phyloP scores from a whole-genome alignment of 2,329 filamentous ascomycete species.

The Beauveria varroae region DNA sequence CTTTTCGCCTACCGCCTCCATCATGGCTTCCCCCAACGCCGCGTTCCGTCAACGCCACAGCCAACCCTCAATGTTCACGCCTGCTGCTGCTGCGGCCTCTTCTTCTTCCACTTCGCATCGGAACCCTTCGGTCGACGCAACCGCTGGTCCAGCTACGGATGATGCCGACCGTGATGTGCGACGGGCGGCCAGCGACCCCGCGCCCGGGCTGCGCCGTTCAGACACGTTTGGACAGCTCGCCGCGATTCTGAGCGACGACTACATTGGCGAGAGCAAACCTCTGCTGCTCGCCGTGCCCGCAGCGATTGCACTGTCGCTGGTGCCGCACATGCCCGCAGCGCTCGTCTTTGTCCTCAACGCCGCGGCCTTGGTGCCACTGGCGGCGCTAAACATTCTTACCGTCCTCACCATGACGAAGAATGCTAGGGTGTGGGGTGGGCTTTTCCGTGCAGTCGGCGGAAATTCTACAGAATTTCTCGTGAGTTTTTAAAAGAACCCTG shows the following conservation, averaged over 20 bases:
- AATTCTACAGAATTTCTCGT: constrained; percentile 14
- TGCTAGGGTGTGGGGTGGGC: constrained; percentile 8
- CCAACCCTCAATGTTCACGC: constrained; percentile 3
- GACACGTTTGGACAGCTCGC: constrained; percentile 12
- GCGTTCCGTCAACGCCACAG: constrained; percentile 7
- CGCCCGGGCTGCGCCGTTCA: constrained; percentile 1
- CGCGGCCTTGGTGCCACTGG: constrained; percentile 12
- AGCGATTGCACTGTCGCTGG: constrained; percentile 1
- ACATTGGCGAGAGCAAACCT: constrained; percentile 13
- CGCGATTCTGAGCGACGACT: constrained; percentile 9
- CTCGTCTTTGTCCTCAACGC: constrained; percentile 12
- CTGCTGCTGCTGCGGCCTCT: not conserved
- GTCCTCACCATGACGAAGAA: constrained; percentile 11
- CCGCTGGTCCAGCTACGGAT: not conserved
- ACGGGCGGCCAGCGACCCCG: not conserved
- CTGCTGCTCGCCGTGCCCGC: constrained; percentile 11
- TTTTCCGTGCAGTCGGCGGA: constrained; percentile 12
- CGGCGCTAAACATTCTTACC: constrained; percentile 12
- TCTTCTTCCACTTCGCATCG: not conserved
- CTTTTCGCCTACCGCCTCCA: not conserved
- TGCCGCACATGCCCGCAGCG: not conserved
- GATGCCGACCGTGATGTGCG: not conserved
- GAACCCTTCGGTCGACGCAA: not conserved
- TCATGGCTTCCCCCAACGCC: not conserved
- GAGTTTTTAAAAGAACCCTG: not conserved